Conservation (phyloP, 257 asterid genomes). For the Buddleja alternifolia region DNA sequence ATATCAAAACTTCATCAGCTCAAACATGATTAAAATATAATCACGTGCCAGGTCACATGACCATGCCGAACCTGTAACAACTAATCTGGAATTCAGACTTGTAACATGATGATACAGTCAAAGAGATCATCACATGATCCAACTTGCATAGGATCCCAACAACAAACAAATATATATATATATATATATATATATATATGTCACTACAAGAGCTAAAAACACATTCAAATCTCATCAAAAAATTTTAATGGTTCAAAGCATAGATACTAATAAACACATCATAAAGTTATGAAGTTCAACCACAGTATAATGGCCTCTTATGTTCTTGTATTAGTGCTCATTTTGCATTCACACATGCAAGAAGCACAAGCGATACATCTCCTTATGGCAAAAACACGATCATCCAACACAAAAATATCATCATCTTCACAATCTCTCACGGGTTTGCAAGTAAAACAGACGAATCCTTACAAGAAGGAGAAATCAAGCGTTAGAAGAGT, state of each 20-base stretch:
- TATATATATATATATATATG: not conserved
- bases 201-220: conserved; percentile 30
- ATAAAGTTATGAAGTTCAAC: conserved; percentile 35
- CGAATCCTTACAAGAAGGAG: conserved; percentile 53
- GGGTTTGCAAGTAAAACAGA: conserved; percentile 38
- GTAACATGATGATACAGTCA: conserved; percentile 26
- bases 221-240: conserved; percentile 15
- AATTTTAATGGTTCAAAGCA: not conserved
- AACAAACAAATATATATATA: conserved; percentile 11
- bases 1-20: too few species aligned
- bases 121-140: conserved; percentile 35
- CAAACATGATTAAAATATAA: conserved; percentile 14
- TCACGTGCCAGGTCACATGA: conserved; percentile 36
- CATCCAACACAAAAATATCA: conserved; percentile 19
- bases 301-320: conserved; percentile 35
- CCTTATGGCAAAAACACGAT: conserved; percentile 22
- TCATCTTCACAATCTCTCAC: conserved; percentile 40
- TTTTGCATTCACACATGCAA: conserved; percentile 41
- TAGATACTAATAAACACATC: not conserved
- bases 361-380: conserved; percentile 36
- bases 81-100: conserved; percentile 31
- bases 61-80: conserved; percentile 23
- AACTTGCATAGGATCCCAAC: conserved; percentile 30
- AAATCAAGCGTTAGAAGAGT: conserved; percentile 49
- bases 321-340: conserved; percentile 46